Conservation (phyloP, 2,329 filamentous ascomycete species). For the Epichloe aotearoae region DNA sequence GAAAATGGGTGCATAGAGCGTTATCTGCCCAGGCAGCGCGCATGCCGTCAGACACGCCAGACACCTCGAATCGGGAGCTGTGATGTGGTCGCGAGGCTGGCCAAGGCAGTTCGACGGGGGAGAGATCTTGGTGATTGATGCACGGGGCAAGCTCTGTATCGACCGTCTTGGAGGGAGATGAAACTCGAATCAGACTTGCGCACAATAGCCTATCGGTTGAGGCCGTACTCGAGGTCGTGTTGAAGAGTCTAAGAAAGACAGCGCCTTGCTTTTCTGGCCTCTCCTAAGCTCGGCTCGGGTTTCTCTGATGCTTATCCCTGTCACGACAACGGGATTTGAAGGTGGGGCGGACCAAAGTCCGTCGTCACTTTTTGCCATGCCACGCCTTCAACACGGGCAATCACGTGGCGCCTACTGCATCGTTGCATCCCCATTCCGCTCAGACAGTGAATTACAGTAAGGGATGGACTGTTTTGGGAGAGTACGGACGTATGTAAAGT, state of each 20-base stretch:
- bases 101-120: not conserved
- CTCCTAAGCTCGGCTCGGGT: not conserved
- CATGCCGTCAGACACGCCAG: slow-evolving; percentile 25
- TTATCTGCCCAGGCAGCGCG: slow-evolving; percentile 27
- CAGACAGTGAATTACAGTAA: too few species aligned
- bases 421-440: too few species aligned
- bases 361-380: too few species aligned
- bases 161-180: not conserved
- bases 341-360: slow-evolving; percentile 1
- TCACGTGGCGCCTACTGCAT: not conserved
- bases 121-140: not conserved
- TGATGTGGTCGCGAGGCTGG: slow-evolving; percentile 2
- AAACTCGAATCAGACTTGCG: not conserved
- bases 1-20: slow-evolving; percentile 95
- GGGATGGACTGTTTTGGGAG: too few species aligned
- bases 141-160: not conserved
- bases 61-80: not conserved
- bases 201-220: not conserved
- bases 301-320: slow-evolving; percentile 1
- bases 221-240: not conserved
- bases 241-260: not conserved
- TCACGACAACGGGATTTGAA: slow-evolving; percentile 1
- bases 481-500: too few species aligned
- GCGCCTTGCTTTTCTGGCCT: slow-evolving; percentile 1
- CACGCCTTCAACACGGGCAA: not conserved